These are phyloP conservation scores for Inga leiocalycina DNA, from an alignment of 306 rosid species.

Conservation along the genomic window DNA sequence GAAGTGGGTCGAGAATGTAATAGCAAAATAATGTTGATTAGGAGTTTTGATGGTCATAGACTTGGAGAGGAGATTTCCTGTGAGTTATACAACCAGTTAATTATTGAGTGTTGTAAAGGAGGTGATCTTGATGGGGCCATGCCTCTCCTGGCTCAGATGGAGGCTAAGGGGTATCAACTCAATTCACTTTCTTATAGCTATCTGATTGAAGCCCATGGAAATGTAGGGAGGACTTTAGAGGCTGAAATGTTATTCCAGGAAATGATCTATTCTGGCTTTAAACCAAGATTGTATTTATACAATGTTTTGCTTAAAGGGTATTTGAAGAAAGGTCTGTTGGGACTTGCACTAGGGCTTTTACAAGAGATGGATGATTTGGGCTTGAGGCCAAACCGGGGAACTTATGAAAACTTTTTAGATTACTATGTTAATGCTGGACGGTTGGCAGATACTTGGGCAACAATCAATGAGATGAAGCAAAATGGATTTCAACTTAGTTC, in stretches of 20 bases:
- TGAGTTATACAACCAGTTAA: constrained; percentile 42
- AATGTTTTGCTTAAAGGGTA: constrained; percentile 68
- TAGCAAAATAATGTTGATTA: constrained; percentile 11
- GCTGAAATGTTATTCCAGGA: constrained; percentile 74
- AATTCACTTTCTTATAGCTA: constrained; percentile 41
- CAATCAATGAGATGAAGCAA: constrained; percentile 63
- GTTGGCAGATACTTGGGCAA: constrained; percentile 76
- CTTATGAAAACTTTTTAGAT: constrained; percentile 64
- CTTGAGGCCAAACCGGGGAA: constrained; percentile 46
- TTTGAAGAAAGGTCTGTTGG: constrained; percentile 73
- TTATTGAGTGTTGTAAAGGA: constrained; percentile 53
- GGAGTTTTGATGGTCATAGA: constrained; percentile 19
- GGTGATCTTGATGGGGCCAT: constrained; percentile 61
- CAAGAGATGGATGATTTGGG: constrained; percentile 50
- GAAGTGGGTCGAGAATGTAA: constrained; percentile 22
- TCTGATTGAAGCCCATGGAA: constrained; percentile 70
- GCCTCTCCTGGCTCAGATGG: constrained; percentile 61
- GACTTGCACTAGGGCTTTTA: constrained; percentile 49
- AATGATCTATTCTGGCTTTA: constrained; percentile 52
- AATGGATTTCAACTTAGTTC: constrained; percentile 57
- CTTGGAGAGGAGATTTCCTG: constrained; percentile 52
- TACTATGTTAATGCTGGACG: constrained; percentile 74
- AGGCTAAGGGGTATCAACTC: constrained; percentile 57
- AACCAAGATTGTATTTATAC: constrained; percentile 53
- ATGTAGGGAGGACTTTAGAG: constrained; percentile 71